These are phyloP conservation scores for Coniochaeta ligniaria DNA, from an alignment of 2,329 filamentous ascomycete species.

Conservation along the genomic window DNA sequence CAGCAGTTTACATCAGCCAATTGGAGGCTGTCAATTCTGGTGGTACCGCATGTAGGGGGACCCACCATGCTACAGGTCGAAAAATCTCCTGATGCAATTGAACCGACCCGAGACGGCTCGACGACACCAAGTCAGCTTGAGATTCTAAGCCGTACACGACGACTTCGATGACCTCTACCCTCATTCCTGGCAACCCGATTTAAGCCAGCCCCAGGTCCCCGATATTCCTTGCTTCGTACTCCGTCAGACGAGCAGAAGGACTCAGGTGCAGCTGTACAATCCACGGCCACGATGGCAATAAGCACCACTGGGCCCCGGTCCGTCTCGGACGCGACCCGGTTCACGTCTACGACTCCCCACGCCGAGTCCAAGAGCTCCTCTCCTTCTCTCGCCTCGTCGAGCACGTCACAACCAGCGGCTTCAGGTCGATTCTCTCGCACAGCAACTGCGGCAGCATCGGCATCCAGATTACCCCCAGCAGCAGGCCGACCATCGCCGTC, in stretches of 20 bases:
- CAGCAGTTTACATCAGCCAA: neutral
- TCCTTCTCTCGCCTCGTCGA: neutral
- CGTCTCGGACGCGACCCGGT: constrained; percentile 74
- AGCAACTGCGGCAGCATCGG: constrained; percentile 1
- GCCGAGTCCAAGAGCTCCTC: constrained; percentile 52
- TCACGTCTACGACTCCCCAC: constrained; percentile 63
- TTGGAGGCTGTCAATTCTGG: neutral
- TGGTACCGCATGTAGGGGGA: neutral
- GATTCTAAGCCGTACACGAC: neutral
- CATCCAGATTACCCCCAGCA: neutral
- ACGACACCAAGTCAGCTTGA: neutral
- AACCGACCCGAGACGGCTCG: neutral
- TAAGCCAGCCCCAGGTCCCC: neutral
- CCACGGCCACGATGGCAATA: constrained; percentile 2
- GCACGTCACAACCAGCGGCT: neutral
- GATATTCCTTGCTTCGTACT: neutral
- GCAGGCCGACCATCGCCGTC: neutral
- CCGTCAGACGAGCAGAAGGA: neutral
- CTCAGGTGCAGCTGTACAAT: neutral
- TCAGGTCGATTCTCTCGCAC: neutral
- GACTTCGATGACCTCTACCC: neutral
- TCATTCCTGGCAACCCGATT: neutral
- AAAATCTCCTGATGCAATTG: constrained; percentile 7
- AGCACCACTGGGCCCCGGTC: constrained; percentile 44
- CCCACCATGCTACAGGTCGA: neutral